phyloP scores from a whole-genome alignment of 352 stramenopile genomes.

The Peronospora belbahrii region DNA sequence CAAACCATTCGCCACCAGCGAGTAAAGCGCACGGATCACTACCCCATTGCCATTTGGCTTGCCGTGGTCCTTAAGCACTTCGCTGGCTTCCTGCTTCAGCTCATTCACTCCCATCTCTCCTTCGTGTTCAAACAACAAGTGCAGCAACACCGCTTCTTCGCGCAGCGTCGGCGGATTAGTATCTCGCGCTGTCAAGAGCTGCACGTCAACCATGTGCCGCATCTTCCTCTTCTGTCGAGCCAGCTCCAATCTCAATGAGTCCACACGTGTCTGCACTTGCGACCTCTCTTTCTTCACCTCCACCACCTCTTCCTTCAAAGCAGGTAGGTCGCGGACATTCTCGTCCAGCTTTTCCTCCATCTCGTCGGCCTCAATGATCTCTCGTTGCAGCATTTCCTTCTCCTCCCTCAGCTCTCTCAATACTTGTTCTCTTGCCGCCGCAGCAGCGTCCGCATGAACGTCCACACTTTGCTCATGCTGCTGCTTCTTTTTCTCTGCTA shows the following conservation, averaged over 20 bases:
- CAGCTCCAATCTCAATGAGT: conserved; percentile 34
- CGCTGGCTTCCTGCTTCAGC: conserved; percentile 44
- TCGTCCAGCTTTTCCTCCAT: conserved; percentile 31
- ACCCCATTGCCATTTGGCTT: conserved; percentile 36
- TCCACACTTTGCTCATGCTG: conserved; percentile 4
- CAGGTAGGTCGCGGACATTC: conserved; percentile 28
- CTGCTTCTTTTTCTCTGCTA: conserved; percentile 5
- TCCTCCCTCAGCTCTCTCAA: conserved; percentile 31
- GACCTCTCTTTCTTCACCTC: conserved; percentile 20
- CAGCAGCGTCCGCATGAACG: conserved; percentile 15
- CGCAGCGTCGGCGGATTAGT: conserved; percentile 38
- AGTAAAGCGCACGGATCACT: conserved; percentile 57
- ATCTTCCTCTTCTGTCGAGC: conserved; percentile 48
- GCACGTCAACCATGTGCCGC: conserved; percentile 59
- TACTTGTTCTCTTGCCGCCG: conserved; percentile 21
- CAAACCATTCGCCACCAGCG: conserved; percentile 54
- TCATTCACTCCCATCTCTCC: conserved; percentile 61
- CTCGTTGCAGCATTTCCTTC: conserved; percentile 37
- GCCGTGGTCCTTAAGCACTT: conserved; percentile 34
- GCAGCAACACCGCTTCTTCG: conserved; percentile 53
- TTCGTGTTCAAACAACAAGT: conserved; percentile 50
- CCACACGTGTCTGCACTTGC: conserved; percentile 25
- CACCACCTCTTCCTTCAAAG: conserved; percentile 28
- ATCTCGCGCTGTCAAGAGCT: conserved; percentile 39
- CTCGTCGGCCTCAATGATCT: conserved; percentile 42